Base-by-base conservation (phyloP, 1,284 basidiomycete genomes). In the Mycena citricolor region DNA sequence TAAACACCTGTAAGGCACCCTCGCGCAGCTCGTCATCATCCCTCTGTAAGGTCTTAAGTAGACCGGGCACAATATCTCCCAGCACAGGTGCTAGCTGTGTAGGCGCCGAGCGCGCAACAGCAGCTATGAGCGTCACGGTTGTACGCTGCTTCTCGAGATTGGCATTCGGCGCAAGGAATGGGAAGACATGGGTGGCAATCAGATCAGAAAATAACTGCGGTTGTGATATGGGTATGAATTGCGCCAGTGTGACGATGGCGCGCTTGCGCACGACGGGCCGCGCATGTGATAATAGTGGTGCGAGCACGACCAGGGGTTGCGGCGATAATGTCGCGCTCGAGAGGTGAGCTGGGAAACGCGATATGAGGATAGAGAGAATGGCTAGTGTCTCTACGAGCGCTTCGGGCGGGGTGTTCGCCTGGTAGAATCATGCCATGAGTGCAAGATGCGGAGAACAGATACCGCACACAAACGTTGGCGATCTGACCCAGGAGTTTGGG, bases 241-340 rank as follows among this genome's bases (percentile, higher is more conserved):
- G 86, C 0, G 87, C 85, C 32, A 98, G 68, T 0, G 92, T 90
- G 19, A 84, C 76, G 44, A 97, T 94, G 2, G 90, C 85, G 42
- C 92, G 86, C 68, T 97, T 97, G 41, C 92, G 82, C 32, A 97
- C 88, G 0, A 92, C 90, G 8, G 88, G 77, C 6, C 92, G 83
- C 8, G 81, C 57, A 60, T 91, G 84, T 8, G 74, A 73, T 20
- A 97, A 76, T 21, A 95, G 76, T 26, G 86, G 84, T 0, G 84
- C 79, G 34, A 97, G 78, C 13, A 86, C 80, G 11, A 73, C 64
- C 11, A 97, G 71, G 3, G 90, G 86, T 13, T 81, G 66, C 47
- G 80, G 69, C 51, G 69, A 56, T 54, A 80, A 61, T 57, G 63
- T 61, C 5, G 79, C 71, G 44, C 76, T 72, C 4, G 82, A 68